A percentile compares a stretch with the other conserved stretches of the same genome.
Evolutionary conservation across 495 filamentous ascomycete genomes (phyloP).

Genomic region (Cenococcum geophilum): DNA sequence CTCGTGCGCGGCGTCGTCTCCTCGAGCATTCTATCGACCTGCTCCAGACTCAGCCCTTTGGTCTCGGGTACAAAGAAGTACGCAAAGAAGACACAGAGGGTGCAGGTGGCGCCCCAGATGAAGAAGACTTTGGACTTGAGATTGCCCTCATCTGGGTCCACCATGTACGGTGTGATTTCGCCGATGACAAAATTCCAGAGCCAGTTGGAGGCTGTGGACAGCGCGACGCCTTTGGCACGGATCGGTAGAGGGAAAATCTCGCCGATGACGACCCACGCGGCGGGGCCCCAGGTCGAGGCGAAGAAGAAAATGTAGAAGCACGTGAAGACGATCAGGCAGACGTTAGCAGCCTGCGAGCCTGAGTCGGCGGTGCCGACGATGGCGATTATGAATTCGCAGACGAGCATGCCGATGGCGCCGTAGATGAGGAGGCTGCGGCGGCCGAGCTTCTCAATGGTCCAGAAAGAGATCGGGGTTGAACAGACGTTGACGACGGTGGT

Average conservation of each 20-base stretch:
- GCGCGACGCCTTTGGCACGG: constrained; percentile 70
- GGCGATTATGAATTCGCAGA: constrained; percentile 81
- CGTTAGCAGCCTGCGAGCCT: constrained; percentile 26
- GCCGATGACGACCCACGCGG: constrained; percentile 77
- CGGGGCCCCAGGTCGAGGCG: constrained; percentile 44
- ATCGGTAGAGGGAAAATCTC: constrained; percentile 83
- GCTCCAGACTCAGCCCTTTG: constrained; percentile 80
- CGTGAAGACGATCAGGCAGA: constrained; percentile 37
- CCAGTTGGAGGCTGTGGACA: constrained; percentile 82
- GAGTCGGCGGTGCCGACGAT: constrained; percentile 50
- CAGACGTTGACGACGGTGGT: constrained; percentile 78
- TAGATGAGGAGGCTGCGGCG: constrained; percentile 74
- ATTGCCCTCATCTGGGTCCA: constrained; percentile 54
- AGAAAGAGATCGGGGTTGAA: constrained; percentile 79
- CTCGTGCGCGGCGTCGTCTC: constrained; percentile 65
- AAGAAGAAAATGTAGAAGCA: constrained; percentile 54
- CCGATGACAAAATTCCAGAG: constrained; percentile 66
- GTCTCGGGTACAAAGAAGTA: constrained; percentile 79
- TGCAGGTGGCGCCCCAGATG: constrained; percentile 67
- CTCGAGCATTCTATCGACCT: constrained; percentile 86
- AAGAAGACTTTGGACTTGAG: constrained; percentile 70
- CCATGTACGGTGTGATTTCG: constrained; percentile 76
- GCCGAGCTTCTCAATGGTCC: constrained; percentile 71
- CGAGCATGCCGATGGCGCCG: constrained; percentile 72
- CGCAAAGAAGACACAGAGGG: constrained; percentile 59